A percentile compares a stretch with the other conserved stretches of the same genome.
Evolutionary conservation across 306 rosid genomes (phyloP).

Genomic region (Adenanthera pavonina): DNA sequence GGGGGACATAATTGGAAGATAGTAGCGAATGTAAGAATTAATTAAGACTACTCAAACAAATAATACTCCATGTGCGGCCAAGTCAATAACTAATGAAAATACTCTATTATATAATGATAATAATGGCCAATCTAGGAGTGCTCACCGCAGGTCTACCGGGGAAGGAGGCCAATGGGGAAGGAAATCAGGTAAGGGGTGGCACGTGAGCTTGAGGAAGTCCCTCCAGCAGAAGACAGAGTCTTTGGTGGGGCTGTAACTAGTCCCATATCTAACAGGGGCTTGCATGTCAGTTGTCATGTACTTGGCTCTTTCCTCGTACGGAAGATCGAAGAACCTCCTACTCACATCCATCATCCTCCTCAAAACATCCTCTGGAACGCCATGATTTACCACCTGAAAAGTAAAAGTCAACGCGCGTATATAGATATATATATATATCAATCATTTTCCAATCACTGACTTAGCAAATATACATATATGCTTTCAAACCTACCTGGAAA

Average conservation of each 20-base stretch:
- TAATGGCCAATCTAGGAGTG: too few species aligned
- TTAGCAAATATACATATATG: neutral
- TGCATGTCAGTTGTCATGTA: conserved; percentile 74
- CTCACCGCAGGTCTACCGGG: conserved; percentile 71
- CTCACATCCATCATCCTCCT: conserved; percentile 65
- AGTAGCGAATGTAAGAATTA: neutral
- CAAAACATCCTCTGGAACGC: conserved; percentile 61
- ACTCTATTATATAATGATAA: neutral
- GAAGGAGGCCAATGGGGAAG: conserved; percentile 82
- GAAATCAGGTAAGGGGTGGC: conserved; percentile 63
- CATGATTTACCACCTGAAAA: conserved; percentile 80
- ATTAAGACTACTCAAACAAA: too few species aligned
- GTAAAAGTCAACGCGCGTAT: neutral
- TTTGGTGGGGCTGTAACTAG: conserved; percentile 77
- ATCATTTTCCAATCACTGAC: neutral
- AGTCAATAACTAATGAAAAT: too few species aligned
- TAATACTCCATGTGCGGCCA: too few species aligned
- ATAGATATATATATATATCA: neutral
- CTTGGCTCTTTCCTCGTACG: conserved; percentile 75
- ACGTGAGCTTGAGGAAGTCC: conserved; percentile 81
- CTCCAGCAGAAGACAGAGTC: conserved; percentile 88
- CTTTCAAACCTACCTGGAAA: conserved; percentile 65
- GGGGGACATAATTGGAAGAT: neutral
- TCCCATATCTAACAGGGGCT: conserved; percentile 79
- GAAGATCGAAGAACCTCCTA: conserved; percentile 72